Base-by-base conservation (phyloP, 345 rosid species). In the Luvunga scandens region DNA sequence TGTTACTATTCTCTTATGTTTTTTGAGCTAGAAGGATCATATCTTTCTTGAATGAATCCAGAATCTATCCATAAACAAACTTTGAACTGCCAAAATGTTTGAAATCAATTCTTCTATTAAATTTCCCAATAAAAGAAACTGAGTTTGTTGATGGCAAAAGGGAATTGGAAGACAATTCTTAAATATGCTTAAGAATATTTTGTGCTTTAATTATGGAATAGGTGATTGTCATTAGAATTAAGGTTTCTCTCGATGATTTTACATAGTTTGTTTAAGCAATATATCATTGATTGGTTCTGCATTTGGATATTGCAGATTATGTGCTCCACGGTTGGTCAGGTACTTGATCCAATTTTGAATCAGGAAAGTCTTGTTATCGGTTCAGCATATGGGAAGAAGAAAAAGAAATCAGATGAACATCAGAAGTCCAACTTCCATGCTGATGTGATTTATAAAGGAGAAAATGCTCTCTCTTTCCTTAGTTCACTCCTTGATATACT, bases 401-500 rank as follows among this genome's bases (percentile, higher is more conserved):
- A 88, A 86, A 89, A 82, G 89, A 88, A 82, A 83, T 75, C 84
- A 39, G 63, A 59, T 65, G 75, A 77, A 27, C 66, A 73, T 75
- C 72, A 69, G 73, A 83, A 81, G 77, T 78, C 86, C 42, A 81
- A 60, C 45, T n/a, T 76, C 57, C 79, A 73, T 71, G 66, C 66
- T 53, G 84, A 76, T 69, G 68, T 78, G 69, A 67, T 83, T 83
- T 70, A 72, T 73, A 82, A 78, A 55, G 88, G 93, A 75, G 90
- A 85, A 78, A 84, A 81, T 69, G 73, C 85, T 45, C 77, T 89
- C n/a, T 57, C 67, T 73, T 91, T 87, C 50, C 82, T 96, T 71
- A 82, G 90, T 76, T 90, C 97, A 55, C 84, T 96, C 73, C 93
- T 96, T 72, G 97, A 96, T 77, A 76, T 92, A 83, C 83, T 94